Evolutionary conservation across 2,329 filamentous ascomycete species (phyloP).

Genomic region (Epichloe sibirici): DNA sequence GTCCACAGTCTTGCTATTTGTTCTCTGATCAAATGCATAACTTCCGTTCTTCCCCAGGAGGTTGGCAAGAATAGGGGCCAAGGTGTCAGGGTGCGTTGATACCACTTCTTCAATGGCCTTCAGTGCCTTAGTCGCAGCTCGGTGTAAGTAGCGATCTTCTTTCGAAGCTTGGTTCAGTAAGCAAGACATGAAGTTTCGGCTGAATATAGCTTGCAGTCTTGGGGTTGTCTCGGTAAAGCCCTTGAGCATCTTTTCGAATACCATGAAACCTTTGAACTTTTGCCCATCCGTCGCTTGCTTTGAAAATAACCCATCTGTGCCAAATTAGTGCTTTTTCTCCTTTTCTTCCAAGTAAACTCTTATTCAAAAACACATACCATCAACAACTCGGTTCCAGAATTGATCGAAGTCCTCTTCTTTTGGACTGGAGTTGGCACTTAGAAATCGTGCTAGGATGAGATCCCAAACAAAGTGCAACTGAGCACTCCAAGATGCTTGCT

Average conservation of each 20-base stretch:
- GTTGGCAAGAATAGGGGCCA: conserved; percentile 48
- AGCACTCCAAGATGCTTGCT: conserved; percentile 64
- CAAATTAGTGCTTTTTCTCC: conserved; percentile 12
- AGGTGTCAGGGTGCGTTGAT: conserved; percentile 45
- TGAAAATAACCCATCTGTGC: conserved; percentile 67
- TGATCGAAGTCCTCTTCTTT: conserved; percentile 47
- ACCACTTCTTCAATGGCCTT: conserved; percentile 56
- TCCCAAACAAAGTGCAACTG: conserved; percentile 85
- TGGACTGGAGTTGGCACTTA: conserved; percentile 21
- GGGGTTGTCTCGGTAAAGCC: conserved; percentile 31
- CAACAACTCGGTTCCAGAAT: conserved; percentile 80
- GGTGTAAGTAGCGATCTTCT: conserved; percentile 67
- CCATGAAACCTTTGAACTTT: conserved; percentile 82
- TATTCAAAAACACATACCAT: conserved; percentile 45
- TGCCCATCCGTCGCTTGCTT: conserved; percentile 72
- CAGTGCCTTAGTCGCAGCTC: conserved; percentile 64
- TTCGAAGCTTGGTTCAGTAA: conserved; percentile 73
- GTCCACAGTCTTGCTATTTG: conserved; percentile 76
- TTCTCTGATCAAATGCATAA: conserved; percentile 75
- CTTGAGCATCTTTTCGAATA: conserved; percentile 66
- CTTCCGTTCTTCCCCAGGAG: conserved; percentile 59
- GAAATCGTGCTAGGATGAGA: conserved; percentile 51
- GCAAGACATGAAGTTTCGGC: conserved; percentile 69
- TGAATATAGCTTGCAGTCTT: conserved; percentile 55
- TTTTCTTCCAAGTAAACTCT: not conserved